Base-by-base conservation (phyloP, 2,329 filamentous ascomycete genomes). In the Paraphaeosphaeria sporulosa region DNA sequence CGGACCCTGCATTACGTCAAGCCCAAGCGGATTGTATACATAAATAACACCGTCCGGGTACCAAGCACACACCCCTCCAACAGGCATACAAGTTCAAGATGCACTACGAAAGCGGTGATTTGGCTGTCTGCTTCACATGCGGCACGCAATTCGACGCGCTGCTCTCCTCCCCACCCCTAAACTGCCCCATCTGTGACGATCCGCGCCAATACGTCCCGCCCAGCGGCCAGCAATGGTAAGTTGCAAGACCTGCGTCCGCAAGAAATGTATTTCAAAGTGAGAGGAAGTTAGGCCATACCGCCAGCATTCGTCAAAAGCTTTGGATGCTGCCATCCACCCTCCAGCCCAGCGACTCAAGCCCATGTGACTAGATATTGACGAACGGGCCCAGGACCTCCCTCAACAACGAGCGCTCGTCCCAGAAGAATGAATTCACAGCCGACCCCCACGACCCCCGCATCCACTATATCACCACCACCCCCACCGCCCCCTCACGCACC, bases 121-220 rank as follows among this genome's bases (percentile, higher is more conserved):
- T 81, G 36, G 83, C 90, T 38, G 81, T 92, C 65, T 93, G 90
- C 79, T 82, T 81, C 9, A 84, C 89, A 5, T 93, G 90, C 73
- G 90, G 89, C 23, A 91, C 89, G 0, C 90, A 93, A 70, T 92
- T 84, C 75, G 86, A 87, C 47, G 80, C 81, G 2, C 72, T 83
- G 0, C 82, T 87, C 62, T 78, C 79, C 43, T 63, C 76, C 13
- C 70, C 81, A 30, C 78, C 87, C 46, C 82, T 78, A 56, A 84
- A 81, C 4, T 93, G 90, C 78, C 84, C 85, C 59, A 90, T 93
- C 64, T 93, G 90, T 78, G 89, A 92, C 56, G 42, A 59, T 51
- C 23, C 89, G 0, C 85, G 90, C 4, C 90, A 93, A 76, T 93
- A 85, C 70, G 87, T 91, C 0, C 89, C 89, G 0, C 80, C 82